A percentile compares a stretch with the other conserved stretches of the same genome.
Conservation (phyloP, 306 rosid species). For the Neltuma alba region DNA sequence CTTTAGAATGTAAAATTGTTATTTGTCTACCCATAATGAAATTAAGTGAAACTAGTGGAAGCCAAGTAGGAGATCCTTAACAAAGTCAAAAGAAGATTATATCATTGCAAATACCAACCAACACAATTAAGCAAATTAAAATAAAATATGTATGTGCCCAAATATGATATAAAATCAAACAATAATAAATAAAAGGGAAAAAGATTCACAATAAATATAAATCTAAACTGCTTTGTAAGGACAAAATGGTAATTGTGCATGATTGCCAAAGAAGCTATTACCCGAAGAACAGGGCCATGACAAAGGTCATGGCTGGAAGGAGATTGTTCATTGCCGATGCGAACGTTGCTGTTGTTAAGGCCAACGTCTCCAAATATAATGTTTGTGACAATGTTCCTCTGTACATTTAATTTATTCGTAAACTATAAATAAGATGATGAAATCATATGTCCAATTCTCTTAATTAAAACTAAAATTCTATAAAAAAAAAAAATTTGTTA, state of each 20-base stretch:
- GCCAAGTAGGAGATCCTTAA: background rate
- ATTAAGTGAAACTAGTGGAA: background rate
- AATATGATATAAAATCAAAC: background rate
- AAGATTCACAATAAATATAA: background rate
- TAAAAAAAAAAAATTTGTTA: too few relatives aligned
- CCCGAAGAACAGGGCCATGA: slow-evolving; percentile 54
- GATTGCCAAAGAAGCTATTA: slow-evolving; percentile 12
- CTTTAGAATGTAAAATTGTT: background rate
- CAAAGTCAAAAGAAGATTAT: background rate
- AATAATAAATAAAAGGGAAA: background rate
- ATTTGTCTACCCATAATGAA: background rate
- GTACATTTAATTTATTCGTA: slow-evolving; percentile 17
- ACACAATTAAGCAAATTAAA: background rate
- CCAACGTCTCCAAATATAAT: slow-evolving; percentile 50
- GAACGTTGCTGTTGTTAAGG: slow-evolving; percentile 59
- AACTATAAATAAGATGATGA: background rate
- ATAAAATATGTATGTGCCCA: background rate
- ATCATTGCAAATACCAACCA: background rate
- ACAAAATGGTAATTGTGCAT: background rate
- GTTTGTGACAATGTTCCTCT: slow-evolving; percentile 67
- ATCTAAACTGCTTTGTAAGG: background rate
- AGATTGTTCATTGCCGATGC: slow-evolving; percentile 63
- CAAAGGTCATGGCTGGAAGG: slow-evolving; percentile 58
- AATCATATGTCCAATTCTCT: background rate
- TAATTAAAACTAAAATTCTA: background rate